Evolutionary conservation across 805 yeast species (phyloP), one percentile per base, ranked within the genome.

Genomic region (Metschnikowia lochheadii): DNA sequence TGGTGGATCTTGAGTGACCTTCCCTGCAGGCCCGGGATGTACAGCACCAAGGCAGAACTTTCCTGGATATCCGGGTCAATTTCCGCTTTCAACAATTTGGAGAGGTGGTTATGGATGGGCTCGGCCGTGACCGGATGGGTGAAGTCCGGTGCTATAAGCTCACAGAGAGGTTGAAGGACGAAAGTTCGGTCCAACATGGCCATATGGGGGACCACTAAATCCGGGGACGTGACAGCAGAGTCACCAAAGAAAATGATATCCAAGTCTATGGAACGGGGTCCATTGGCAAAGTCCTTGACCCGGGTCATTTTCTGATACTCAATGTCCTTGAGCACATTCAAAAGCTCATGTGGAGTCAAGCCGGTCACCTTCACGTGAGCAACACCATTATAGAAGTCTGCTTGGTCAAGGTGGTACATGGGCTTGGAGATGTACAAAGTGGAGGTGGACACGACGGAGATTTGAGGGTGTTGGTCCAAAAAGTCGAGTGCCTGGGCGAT

Each of bases 201-300:
- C 38, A 83, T 81, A 66, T 94, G 99, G 0, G 99, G 99, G 11
- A 94, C 76, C 26, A 78, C 79, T 58, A 94, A 76, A 35, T 81
- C 76, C 0, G 77, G 70, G 0, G 78, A 70, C 63, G 84, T 85
- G 41, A 86, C 53, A 8, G 83, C 73, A 18, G 78, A 55, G 35
- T 76, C 73, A 60, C 83, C 94, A 63, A 82, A 92, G 20, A 92
- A 68, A 13, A 92, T 58, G 13, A 94, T 88, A 67, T 94, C 99
- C 45, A 94, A 74, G 63, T 94, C 99, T 48, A 94, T 87, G 11
- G 88, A 71, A 51, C 99, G 75, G 7, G 99, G 99, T 0, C 99
- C 97, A 64, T 94, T 94, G 13, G 87, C 91, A 56, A 89, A 77
- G 40, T 82, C 69, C 64, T 94, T 94, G 20, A 84, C 84, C 40